Conservation (phyloP, 2,329 filamentous ascomycete species). For the Myriosclerotinia curreyana region DNA sequence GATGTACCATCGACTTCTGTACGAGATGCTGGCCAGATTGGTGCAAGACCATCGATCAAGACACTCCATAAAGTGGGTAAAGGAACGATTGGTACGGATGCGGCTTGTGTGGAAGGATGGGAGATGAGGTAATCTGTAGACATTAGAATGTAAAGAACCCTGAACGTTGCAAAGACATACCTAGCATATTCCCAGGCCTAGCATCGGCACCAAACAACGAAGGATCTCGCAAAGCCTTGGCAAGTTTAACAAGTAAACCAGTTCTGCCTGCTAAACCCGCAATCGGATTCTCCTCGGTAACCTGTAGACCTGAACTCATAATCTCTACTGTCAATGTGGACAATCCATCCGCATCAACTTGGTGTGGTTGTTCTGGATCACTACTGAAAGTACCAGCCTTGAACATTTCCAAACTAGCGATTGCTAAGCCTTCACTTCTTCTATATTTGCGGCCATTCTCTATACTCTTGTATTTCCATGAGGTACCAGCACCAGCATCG, state of each 20-base stretch:
- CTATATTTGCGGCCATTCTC: slow-evolving; percentile 81
- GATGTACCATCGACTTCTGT: slow-evolving; percentile 83
- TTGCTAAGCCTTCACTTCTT: slow-evolving; percentile 84
- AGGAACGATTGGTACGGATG: slow-evolving; percentile 81
- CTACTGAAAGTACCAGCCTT: slow-evolving; percentile 87
- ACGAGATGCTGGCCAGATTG: slow-evolving; percentile 85
- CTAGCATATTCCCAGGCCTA: slow-evolving; percentile 90
- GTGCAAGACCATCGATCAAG: slow-evolving; percentile 79
- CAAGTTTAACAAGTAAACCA: slow-evolving; percentile 71
- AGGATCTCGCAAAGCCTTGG: slow-evolving; percentile 70
- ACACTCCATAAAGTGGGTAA: slow-evolving; percentile 87
- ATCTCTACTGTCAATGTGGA: slow-evolving; percentile 68
- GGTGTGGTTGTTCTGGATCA: slow-evolving; percentile 73
- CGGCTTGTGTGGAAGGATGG: slow-evolving; percentile 84
- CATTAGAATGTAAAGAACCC: slow-evolving; percentile 30
- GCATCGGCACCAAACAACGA: slow-evolving; percentile 82
- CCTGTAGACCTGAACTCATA: slow-evolving; percentile 81
- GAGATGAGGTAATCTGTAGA: slow-evolving; percentile 80
- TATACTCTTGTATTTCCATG: slow-evolving; percentile 89
- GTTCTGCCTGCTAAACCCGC: slow-evolving; percentile 83
- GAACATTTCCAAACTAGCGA: slow-evolving; percentile 82
- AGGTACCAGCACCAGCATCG: slow-evolving; percentile 83
- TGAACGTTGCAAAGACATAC: slow-evolving; percentile 48
- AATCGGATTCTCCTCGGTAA: slow-evolving; percentile 74
- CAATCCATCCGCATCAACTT: slow-evolving; percentile 83